Base-by-base conservation (phyloP, 2,329 filamentous ascomycete species). In the Capronia americana region DNA sequence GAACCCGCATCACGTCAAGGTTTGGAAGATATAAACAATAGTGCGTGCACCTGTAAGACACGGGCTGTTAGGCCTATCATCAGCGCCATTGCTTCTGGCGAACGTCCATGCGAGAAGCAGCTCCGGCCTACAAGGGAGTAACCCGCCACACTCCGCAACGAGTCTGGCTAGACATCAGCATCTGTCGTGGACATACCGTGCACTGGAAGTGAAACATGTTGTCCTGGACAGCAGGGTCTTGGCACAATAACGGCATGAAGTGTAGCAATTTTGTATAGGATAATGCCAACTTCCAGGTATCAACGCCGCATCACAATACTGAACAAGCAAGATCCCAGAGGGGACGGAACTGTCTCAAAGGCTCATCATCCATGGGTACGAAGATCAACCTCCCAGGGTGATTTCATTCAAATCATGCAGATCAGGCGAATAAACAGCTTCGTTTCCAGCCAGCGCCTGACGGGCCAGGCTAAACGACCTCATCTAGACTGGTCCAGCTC, bases 21-120 rank as follows among this genome's bases (percentile, higher is more conserved):
- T 72, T 4, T 71, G 69, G 69, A 72, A 72, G 64, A 67, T 72
- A 12, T 72, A 53, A 69, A 44, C 20, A 5, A 11, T 11, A 14
- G 11, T 14, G 23, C 23, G 20, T 20, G 20, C 28, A 23, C 3
- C 28, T 56, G 12, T 30, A 10, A 55, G 17, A 56, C 10, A 20
- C 14, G 11, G 17, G 14, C 34, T 4, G 3, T 5, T 5, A 41
- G 5, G 14, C 34, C 14, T 14, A n/a, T 17, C 17, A n/a, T 20
- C 7, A 12, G 17, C 14, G 38, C 38, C 14, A 6, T 7, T 44
- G 1, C 38, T n/a, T n/a, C 7, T 44, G 38, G 2, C 14, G 12
- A 17, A 17, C 3, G 32, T 41, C 6, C 14, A 41, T n/a, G 17
- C 6, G 14, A 1, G 7, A 44, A n/a, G 2, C 3, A n/a, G 17